Base-by-base conservation (phyloP, 805 yeast genomes). In the Scheffersomyces lignosus region DNA sequence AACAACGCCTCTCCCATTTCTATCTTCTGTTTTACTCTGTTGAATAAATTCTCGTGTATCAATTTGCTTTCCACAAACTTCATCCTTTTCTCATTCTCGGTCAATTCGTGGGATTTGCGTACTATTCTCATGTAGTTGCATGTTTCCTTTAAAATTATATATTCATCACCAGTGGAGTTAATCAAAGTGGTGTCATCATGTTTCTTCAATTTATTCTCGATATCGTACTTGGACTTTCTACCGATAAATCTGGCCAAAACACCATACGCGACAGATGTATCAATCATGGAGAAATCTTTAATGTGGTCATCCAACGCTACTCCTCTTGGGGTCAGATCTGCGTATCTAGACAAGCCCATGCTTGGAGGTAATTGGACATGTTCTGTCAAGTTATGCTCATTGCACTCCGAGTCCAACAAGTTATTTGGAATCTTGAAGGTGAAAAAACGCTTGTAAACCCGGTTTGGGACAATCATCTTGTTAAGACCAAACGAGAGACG, bases 301-400 rank as follows among this genome's bases (percentile, higher is more conserved):
- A 58, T 36, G 26, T n/a, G 29, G 13, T 13, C n/a, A 16, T 27
- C 14, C 16, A 12, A 33, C 41, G 14, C 28, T 18, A 14, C 24
- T 23, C 18, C 22, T 25, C 23, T 15, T 4, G 15, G 30, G 26
- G 25, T 27, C 13, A 8, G 16, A 7, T 18, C 29, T 8, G 32
- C 10, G 20, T 8, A 33, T 8, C 43, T 41, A 16, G 53, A 37
- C 9, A 43, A 15, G 3, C 65, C 73, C 43, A 58, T 40, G 4
- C 69, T 47, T 1, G 74, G 73, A 0, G 70, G 71, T 26, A 67
- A 42, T 22, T 53, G 51, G 10, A 61, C 56, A 41, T 68, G 74
- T 18, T 46, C 47, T 3, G 51, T 38, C 27, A 61, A 44, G 36
- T 49, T 50, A 38, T 64, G 66, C 27, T 52, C 60, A 16, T 50